Evolutionary conservation across 2,329 filamentous ascomycete species (phyloP), one percentile per base, ranked within the genome.

Genomic region (Zymoseptoria tritici): DNA sequence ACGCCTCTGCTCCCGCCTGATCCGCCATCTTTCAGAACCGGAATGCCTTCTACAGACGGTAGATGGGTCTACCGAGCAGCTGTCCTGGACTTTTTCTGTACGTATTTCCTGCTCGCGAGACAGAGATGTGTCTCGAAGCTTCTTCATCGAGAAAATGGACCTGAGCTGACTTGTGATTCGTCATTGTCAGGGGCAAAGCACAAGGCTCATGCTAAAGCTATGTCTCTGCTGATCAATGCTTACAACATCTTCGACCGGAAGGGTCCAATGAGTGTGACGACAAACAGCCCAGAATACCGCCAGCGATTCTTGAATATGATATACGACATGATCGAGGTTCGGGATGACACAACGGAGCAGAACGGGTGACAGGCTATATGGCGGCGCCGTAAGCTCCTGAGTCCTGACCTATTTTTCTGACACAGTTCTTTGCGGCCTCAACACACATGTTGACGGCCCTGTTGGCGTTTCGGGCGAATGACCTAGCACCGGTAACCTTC

Each of bases 251-350:
- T 90, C 26, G 84, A 83, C 31, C 76, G 80, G 2, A 80, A 87
- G 65, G 87, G 87, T 0, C 86, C 83, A 0, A 91, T 91, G 88
- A 87, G 84, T 61, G 88, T 91, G 57, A 91, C 88, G 0, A 87
- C 88, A 0, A 82, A 83, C 5, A 83, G 85, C 9, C 76, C 78
- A 0, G 88, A 91, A 73, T 91, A 91, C 67, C 78, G 85, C 13
- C 72, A 80, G 64, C 76, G 81, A 52, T 84, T 84, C 61, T 65
- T 83, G 46, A 68, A 72, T 7, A 83, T 84, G 81, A 76, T 82
- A 6, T 72, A 77, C 31, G 73, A 73, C 5, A 74, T 80, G 59
- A 68, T 80, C 49, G 73, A 79, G 59, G 67, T 68, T 22, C 20
- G 24, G 29, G 24, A 50, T 9, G 52, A 53, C 22, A 9, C 20